Conservation (phyloP, 768 basidiomycete species). For the Mycena amicta region DNA sequence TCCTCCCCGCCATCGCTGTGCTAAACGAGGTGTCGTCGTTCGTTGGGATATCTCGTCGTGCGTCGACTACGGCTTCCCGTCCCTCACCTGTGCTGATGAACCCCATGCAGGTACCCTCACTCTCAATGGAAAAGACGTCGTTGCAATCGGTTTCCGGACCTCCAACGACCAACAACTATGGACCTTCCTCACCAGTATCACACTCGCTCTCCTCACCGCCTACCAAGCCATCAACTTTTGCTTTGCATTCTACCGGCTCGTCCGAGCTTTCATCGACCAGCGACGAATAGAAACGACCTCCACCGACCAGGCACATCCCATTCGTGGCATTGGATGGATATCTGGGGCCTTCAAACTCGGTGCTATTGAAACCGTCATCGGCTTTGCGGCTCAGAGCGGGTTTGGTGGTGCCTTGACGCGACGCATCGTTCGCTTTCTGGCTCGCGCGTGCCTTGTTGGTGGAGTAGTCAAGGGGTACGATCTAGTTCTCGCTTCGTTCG, state of each 20-base stretch:
- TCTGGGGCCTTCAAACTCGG: constrained; percentile 62
- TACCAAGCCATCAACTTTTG: constrained; percentile 63
- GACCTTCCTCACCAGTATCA: constrained; percentile 60
- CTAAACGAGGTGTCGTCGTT: constrained; percentile 69
- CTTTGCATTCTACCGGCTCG: constrained; percentile 61
- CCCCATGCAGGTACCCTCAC: constrained; percentile 13
- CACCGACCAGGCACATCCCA: constrained; percentile 48
- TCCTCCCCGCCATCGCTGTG: constrained; percentile 57
- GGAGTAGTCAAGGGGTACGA: constrained; percentile 72
- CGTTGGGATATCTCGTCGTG: constrained; percentile 58
- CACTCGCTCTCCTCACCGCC: constrained; percentile 58
- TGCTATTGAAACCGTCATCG: constrained; percentile 63
- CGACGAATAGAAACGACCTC: constrained; percentile 51
- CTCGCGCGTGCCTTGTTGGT: constrained; percentile 56
- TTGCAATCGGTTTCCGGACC: constrained; percentile 46
- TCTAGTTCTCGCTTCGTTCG: not conserved
- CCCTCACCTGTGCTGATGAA: not conserved
- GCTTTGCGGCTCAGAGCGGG: constrained; percentile 52
- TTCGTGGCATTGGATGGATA: constrained; percentile 70
- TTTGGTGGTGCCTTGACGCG: constrained; percentile 59
- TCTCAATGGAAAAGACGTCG: constrained; percentile 5
- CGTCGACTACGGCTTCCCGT: constrained; percentile 29
- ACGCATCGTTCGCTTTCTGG: constrained; percentile 57
- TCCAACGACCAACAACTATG: constrained; percentile 42
- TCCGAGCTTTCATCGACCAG: constrained; percentile 51